These are phyloP conservation scores for Naegleria lovaniensis DNA, from an alignment of 208 protist genomes.

Conservation along the genomic window DNA sequence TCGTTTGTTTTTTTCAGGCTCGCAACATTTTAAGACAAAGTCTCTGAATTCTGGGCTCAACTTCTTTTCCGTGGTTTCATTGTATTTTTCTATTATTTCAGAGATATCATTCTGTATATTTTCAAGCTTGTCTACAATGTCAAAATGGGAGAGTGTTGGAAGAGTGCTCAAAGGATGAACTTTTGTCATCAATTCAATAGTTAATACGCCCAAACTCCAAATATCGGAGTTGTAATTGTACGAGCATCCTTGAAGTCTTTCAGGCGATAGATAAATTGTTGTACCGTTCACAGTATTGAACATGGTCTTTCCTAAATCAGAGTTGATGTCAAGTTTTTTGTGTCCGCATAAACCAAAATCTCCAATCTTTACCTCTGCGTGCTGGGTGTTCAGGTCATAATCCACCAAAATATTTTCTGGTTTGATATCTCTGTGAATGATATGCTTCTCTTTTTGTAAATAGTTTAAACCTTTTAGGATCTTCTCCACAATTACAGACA, in stretches of 20 bases:
- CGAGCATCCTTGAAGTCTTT: not conserved
- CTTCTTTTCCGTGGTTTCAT: not conserved
- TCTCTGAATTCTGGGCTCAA: not conserved
- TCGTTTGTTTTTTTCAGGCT: not conserved
- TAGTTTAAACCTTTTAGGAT: not conserved
- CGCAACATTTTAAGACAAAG: conserved; percentile 5
- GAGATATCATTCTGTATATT: not conserved
- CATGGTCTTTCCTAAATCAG: not conserved
- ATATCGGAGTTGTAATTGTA: conserved; percentile 26
- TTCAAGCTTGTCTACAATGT: not conserved
- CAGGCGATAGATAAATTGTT: not conserved
- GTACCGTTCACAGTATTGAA: conserved; percentile 27
- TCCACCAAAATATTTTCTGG: not conserved
- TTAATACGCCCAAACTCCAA: conserved; percentile 56
- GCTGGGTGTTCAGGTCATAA: not conserved
- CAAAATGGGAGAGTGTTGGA: not conserved
- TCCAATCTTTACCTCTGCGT: not conserved
- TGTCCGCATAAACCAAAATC: not conserved
- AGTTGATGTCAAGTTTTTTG: not conserved
- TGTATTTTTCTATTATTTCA: not conserved
- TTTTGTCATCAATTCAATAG: conserved; percentile 80
- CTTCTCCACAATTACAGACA: not conserved
- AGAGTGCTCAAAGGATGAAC: conserved; percentile 57
- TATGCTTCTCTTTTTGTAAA: not conserved
- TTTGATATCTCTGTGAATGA: not conserved